A percentile compares a stretch with the other conserved stretches of the same genome.
These are phyloP conservation scores for Microthlaspi erraticum DNA, from an alignment of 345 rosid genomes.

Conservation along the genomic window DNA sequence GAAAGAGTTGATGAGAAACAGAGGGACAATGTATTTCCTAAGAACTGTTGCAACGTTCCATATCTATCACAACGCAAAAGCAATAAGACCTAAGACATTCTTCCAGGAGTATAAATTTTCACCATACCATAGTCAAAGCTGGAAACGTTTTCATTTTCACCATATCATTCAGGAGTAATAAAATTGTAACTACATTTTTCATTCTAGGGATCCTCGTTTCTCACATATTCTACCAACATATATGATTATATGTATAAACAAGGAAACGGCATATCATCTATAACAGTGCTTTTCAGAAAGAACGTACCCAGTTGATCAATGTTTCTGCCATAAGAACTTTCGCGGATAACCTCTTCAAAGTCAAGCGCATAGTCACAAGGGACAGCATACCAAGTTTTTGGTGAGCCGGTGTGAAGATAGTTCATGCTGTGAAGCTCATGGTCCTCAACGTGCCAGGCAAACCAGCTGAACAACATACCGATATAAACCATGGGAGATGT, in stretches of 20 bases:
- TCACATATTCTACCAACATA: conserved; percentile 8
- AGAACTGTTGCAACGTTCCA: conserved; percentile 1
- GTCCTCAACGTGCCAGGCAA: conserved; percentile 99
- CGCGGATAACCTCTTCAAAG: conserved; percentile 91
- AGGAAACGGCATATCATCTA: conserved; percentile 4
- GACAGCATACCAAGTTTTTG: conserved; percentile 98
- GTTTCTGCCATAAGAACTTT: conserved; percentile 77
- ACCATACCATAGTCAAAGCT: background rate
- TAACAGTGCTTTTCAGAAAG: conserved; percentile 11
- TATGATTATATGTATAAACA: conserved; percentile 10
- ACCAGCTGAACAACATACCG: conserved; percentile 99
- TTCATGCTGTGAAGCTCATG: conserved; percentile 99
- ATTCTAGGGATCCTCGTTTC: conserved; percentile 15
- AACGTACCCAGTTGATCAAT: conserved; percentile 80
- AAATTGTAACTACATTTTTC: background rate
- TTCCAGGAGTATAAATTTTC: conserved; percentile 8
- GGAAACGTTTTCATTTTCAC: background rate
- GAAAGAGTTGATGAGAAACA: conserved; percentile 32
- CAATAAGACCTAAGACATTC: conserved; percentile 16
- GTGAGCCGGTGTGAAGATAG: conserved; percentile 93
- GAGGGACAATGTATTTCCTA: background rate
- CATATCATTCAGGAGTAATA: no score
- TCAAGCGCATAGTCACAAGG: conserved; percentile 87
- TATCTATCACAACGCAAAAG: conserved; percentile 20
- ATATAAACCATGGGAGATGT: conserved; percentile 97